Conservation (phyloP, 2,329 filamentous ascomycete species). For the Tolypocladium endophyticum region DNA sequence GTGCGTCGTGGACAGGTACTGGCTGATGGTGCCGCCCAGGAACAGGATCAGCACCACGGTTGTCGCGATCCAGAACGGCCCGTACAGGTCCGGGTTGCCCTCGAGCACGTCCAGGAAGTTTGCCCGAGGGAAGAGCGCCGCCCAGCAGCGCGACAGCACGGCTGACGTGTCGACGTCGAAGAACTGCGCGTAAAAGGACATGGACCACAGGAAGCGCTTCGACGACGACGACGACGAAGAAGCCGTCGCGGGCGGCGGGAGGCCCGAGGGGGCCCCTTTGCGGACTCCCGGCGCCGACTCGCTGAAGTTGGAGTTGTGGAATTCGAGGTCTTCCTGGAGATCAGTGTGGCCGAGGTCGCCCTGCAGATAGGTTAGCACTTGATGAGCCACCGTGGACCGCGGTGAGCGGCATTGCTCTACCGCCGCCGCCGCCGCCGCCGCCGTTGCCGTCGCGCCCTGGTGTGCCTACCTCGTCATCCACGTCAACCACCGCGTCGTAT, state of each 20-base stretch:
- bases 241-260: constrained; percentile 48
- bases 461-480: constrained; percentile 73
- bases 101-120: constrained; percentile 97
- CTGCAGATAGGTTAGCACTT: constrained; percentile 32
- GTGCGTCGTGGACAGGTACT: constrained; percentile 65
- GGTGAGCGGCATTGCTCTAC: background rate
- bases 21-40: constrained; percentile 86
- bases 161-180: constrained; percentile 96
- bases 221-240: constrained; percentile 32
- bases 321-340: constrained; percentile 97
- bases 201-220: constrained; percentile 86
- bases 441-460: background rate
- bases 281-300: constrained; percentile 40
- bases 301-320: constrained; percentile 85
- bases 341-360: constrained; percentile 97
- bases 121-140: constrained; percentile 78
- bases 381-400: background rate
- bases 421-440: background rate
- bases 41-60: constrained; percentile 95
- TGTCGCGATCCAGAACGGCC: constrained; percentile 97
- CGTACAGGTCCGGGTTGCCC: constrained; percentile 93
- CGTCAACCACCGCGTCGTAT: constrained; percentile 96
- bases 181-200: constrained; percentile 93
- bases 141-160: constrained; percentile 76
- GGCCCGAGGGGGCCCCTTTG: constrained; percentile 37